Evolutionary conservation across 1,284 basidiomycete species (phyloP), one percentile per base, ranked within the genome.

Genomic region (Flammula alnicola): DNA sequence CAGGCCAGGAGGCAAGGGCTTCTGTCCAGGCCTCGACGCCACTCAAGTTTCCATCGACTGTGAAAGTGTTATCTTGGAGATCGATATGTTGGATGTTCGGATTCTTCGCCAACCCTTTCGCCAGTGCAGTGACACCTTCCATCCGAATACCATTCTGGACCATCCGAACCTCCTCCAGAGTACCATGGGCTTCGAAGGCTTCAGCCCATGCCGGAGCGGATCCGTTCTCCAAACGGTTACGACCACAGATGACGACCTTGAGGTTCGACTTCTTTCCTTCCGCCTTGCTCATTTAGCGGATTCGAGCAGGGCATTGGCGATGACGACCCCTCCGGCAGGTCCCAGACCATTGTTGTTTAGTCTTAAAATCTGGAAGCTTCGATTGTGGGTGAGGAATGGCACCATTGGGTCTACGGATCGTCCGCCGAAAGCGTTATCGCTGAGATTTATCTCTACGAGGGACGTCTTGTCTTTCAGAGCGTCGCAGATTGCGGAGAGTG

Each of bases 311-410:
- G 97, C 97, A 44, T 86, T 78, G 31, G 97, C 93, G 58, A 99
- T 84, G 60, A 91, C 86, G 17, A 75, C 77, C 32, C 96, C 97
- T 20, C 95, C 97, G 8, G 83, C 85, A 19, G 93, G 89, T n/a
- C 97, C 97, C 26, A 99, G 83, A 25, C 96, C 96, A 70, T 98
- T 99, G 78, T 99, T 99, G 73, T 93, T 97, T 56, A 99, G 83
- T 63, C 88, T 91, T 65, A 99, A 84, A 49, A 93, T 79, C 63
- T 88, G 83, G 72, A 95, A 83, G 55, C 78, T 80, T 45, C 83
- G 86, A 68, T 93, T 96, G 61, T 85, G 75, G 45, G 81, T 82
- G 60, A 97, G 83, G 76, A 97, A 91, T 37, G 89, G 86, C 40
- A 95, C 93, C 74, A 99, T 91, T 36, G 95, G 93, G 63, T 97